Base-by-base conservation (phyloP, 208 protist species). In the Trypanosoma theileri region DNA sequence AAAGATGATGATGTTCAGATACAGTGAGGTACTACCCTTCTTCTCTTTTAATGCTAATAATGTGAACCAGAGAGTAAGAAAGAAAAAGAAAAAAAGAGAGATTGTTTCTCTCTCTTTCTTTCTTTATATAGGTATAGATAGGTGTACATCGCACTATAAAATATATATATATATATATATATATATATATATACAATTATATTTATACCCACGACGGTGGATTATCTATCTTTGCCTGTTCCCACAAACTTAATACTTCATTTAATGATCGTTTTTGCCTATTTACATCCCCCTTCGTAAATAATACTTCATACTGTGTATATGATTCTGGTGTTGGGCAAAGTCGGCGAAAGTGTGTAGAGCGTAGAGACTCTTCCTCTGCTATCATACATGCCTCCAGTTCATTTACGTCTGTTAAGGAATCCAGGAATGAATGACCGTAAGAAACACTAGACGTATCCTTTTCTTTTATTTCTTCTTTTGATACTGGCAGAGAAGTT, bases 311-410 rank as follows among this genome's bases (percentile, higher is more conserved):
- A 58, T 83, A 88, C 9, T 57, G 63, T 10, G 8, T 53, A 16
- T 73, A 74, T 14, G 82, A 88, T 16, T 79, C 62, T 17, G 61
- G 24, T 12, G 84, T 85, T 54, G 84, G 84, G 31, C 84, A 71
- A 31, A 86, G 64, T 28, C 75, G 75, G 3, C 40, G 41, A 70
- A 89, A 89, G 55, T 83, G 56, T 26, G n/a, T 40, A 0, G 72
- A 59, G 7, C 81, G 75, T 28, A 66, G 50, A 26, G 51, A 63
- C 57, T 88, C 86, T 50, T 92, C 86, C 22, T 82, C 82, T 9
- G 76, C 70, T 22, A 69, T 79, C 55, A 83, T 50, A 73, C 86
- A 92, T 22, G 77, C 75, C 44, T 89, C 80, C 2, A 71, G 44
- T 11, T 66, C 77, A 9, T 26, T 48, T 14, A 19, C 57, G 52